Conservation (phyloP, 768 basidiomycete genomes). For the Hericium rajendrae region DNA sequence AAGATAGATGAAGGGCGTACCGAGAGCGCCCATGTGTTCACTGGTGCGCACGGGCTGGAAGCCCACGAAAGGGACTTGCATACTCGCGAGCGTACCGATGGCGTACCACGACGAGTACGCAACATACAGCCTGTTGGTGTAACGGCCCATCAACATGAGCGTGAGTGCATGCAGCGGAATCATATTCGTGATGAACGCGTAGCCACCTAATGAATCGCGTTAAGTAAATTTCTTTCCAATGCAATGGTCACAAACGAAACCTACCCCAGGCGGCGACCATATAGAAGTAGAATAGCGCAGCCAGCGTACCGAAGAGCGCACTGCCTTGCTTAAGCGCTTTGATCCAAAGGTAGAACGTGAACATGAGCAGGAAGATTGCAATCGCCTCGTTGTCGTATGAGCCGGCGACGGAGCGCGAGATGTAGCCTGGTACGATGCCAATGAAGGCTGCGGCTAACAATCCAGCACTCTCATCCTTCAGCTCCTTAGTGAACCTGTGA, state of each 20-base stretch:
- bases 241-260: conserved; percentile 2
- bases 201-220: conserved; percentile 53
- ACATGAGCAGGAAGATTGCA: conserved; percentile 99
- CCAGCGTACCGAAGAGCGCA: conserved; percentile 80
- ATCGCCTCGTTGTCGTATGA: conserved; percentile 99
- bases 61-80: conserved; percentile 99
- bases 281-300: conserved; percentile 98
- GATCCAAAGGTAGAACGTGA: conserved; percentile 97
- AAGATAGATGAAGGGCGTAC: conserved; percentile 30
- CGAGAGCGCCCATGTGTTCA: conserved; percentile 98
- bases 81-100: conserved; percentile 92
- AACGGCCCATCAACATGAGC: conserved; percentile 93
- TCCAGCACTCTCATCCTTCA: conserved; percentile 92
- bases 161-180: conserved; percentile 94
- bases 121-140: conserved; percentile 83
- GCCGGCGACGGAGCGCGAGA: conserved; percentile 96
- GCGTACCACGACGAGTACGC: conserved; percentile 98
- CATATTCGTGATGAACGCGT: conserved; percentile 99
- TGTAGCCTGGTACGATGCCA: conserved; percentile 96
- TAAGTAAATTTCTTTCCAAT: not conserved
- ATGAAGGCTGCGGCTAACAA: conserved; percentile 98
- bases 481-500: conserved; percentile 85
- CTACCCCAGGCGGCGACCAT: conserved; percentile 99
- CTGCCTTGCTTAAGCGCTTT: conserved; percentile 91
- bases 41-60: conserved; percentile 97